Conservation (phyloP, 345 rosid species). For the Limnanthes douglasii region DNA sequence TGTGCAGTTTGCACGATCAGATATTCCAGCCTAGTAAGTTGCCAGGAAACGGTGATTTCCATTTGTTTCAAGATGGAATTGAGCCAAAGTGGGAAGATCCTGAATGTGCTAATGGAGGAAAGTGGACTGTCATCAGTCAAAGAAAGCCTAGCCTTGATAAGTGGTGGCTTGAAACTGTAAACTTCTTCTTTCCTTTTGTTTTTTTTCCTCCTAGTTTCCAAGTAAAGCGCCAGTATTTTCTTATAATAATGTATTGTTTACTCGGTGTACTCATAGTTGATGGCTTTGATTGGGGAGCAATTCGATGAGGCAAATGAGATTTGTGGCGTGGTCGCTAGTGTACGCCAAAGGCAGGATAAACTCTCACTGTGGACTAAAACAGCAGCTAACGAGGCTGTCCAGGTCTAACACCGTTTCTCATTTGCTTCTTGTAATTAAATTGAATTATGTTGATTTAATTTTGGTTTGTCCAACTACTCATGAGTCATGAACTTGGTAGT, state of each 20-base stretch:
- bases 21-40: slow-evolving; percentile 71
- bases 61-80: slow-evolving; percentile 74
- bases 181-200: slow-evolving; percentile 1
- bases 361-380: slow-evolving; percentile 86
- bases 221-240: background rate
- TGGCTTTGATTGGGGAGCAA: slow-evolving; percentile 96
- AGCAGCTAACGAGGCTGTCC: slow-evolving; percentile 81
- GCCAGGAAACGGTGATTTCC: slow-evolving; percentile 50
- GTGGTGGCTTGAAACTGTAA: slow-evolving; percentile 88
- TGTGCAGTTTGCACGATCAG: slow-evolving; percentile 59
- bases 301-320: slow-evolving; percentile 83
- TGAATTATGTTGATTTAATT: too few species aligned
- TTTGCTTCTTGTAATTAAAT: too few species aligned
- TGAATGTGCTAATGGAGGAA: slow-evolving; percentile 83
- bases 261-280: slow-evolving; percentile 29
- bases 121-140: slow-evolving; percentile 51
- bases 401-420: slow-evolving; percentile 25
- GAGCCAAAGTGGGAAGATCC: slow-evolving; percentile 99
- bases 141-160: slow-evolving; percentile 41
- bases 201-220: background rate
- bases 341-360: slow-evolving; percentile 76
- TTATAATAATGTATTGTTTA: background rate
- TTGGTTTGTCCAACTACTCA: too few species aligned
- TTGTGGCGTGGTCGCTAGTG: slow-evolving; percentile 88
- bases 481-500: too few species aligned